Evolutionary conservation across 2,329 filamentous ascomycete genomes (phyloP).

Genomic region (Neonectria hederae): DNA sequence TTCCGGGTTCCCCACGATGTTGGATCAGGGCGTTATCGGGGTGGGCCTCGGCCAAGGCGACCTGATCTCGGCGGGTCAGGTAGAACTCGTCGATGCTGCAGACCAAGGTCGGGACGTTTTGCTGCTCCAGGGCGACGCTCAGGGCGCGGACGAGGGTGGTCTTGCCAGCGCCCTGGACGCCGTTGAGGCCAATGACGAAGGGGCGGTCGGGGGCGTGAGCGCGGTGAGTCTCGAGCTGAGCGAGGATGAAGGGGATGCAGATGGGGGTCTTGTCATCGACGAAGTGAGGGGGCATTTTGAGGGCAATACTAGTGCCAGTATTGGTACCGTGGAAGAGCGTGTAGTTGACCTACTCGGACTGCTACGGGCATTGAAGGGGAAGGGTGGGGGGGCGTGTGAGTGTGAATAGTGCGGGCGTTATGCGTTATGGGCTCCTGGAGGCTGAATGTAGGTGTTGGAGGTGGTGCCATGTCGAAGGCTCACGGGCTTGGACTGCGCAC

Average conservation of each 20-base stretch:
- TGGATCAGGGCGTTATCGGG: slow-evolving; percentile 80
- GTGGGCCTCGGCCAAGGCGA: slow-evolving; percentile 69
- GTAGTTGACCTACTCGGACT: neutral
- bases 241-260: slow-evolving; percentile 80
- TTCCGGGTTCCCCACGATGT: slow-evolving; percentile 81
- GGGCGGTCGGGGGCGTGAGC: slow-evolving; percentile 59
- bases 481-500: neutral
- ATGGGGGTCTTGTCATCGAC: slow-evolving; percentile 81
- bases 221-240: slow-evolving; percentile 64
- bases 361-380: neutral
- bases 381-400: neutral
- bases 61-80: slow-evolving; percentile 75
- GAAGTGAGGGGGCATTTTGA: slow-evolving; percentile 53
- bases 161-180: slow-evolving; percentile 92
- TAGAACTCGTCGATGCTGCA: slow-evolving; percentile 93
- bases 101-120: slow-evolving; percentile 72
- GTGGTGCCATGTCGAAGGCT: slow-evolving; percentile 20
- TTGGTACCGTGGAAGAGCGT: too few species aligned
- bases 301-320: neutral
- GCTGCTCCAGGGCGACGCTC: slow-evolving; percentile 65
- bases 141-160: slow-evolving; percentile 83
- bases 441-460: neutral
- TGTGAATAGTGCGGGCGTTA: neutral
- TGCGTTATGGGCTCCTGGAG: neutral
- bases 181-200: slow-evolving; percentile 87